Evolutionary conservation across 2,329 filamentous ascomycete species (phyloP), one percentile per base, ranked within the genome.

Genomic region (Periglandula ipomoeae): DNA sequence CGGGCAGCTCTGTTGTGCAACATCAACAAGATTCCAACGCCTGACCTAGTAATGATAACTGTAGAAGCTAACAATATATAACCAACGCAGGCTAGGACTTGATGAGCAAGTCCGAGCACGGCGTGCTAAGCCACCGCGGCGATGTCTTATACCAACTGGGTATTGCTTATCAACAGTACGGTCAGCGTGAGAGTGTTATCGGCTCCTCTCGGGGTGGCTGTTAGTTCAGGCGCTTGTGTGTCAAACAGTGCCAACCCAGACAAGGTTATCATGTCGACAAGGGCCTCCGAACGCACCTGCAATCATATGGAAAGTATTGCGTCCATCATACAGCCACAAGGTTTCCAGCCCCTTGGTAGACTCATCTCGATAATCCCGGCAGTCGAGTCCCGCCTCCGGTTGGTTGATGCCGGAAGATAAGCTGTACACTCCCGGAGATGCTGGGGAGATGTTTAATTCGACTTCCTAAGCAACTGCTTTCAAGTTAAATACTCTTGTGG

Each of bases 381-480:
- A 23, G 11, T 24, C 7, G 20, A 22, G 9, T 22, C 8, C 3
- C 9, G 32, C 39, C 34, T 24, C 44, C 34, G 48, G 44, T 34
- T 27, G 40, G 45, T 19, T 41, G 17, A 20, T 38, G 19, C 24
- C n/a, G 24, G 24, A 50, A 42, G 47, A 48, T 43, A 44, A 42
- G 40, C 34, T 11, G 22, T 30, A n/a, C 5, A 4, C 6, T 51
- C 26, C 44, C 43, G 42, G 51, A 55, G 52, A 50, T 49, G 49
- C 37, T 37, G 8, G 30, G 20, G 44, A 39, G 41, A 43, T 43
- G 24, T 19, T 7, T 26, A 47, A 32, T 13, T 15, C 27, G 24
- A 27, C 20, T 38, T 32, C 17, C 7, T 20, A 4, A 30, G 19
- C n/a, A 23, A 34, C 5, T 38, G 32, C 2, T 9, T 9, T 27